A percentile compares a stretch with the other conserved stretches of the same genome.
These are phyloP conservation scores for Castanea crenata DNA, from an alignment of 306 rosid species.

Conservation along the genomic window DNA sequence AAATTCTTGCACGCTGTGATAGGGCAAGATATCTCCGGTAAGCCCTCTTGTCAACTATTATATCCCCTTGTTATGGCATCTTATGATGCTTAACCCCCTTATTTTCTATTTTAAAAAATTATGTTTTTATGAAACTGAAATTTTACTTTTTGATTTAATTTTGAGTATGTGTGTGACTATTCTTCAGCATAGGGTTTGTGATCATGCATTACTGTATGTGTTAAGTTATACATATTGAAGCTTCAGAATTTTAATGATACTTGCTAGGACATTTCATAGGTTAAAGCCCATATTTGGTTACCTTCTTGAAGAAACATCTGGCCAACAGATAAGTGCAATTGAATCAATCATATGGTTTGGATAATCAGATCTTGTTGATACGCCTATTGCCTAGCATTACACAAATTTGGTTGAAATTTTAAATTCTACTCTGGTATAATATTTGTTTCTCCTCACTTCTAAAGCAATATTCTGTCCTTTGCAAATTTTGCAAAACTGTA, in stretches of 20 bases:
- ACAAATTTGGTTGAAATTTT: neutral
- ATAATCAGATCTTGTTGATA: neutral
- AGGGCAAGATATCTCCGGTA: slow-evolving; percentile 65
- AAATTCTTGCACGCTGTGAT: slow-evolving; percentile 72
- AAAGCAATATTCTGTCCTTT: neutral
- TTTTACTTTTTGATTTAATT: neutral
- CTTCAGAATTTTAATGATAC: neutral
- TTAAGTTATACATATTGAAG: neutral
- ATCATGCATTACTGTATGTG: neutral
- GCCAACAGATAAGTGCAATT: neutral
- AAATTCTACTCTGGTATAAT: neutral
- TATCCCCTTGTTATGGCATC: neutral
- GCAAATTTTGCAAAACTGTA: neutral
- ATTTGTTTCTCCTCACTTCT: neutral
- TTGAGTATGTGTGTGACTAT: neutral
- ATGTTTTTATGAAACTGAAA: neutral
- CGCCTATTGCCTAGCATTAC: neutral
- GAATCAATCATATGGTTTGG: neutral
- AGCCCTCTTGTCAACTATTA: slow-evolving; percentile 12
- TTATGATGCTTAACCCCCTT: neutral
- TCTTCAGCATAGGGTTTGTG: neutral
- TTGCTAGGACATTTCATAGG: neutral
- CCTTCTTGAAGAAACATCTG: neutral
- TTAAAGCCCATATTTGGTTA: neutral
- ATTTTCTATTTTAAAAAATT: neutral